Evolutionary conservation across 805 yeast genomes (phyloP).

Genomic region (Wickerhamomyces canadensis): DNA sequence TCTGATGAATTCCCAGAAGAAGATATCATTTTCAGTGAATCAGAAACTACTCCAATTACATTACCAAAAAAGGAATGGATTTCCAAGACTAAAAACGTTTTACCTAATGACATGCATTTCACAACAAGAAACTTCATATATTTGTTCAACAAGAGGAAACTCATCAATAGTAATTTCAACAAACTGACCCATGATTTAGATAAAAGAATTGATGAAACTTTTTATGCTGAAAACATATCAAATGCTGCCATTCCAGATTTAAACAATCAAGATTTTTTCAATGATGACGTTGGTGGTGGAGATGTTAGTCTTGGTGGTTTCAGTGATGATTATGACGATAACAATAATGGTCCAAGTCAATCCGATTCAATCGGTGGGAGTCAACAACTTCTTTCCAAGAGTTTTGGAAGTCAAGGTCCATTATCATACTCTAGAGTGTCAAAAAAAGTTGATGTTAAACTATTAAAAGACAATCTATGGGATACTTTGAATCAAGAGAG

Average conservation of each 20-base stretch:
- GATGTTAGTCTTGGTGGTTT: constrained; percentile 29
- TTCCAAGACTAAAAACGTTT: constrained; percentile 39
- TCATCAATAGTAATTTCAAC: constrained; percentile 32
- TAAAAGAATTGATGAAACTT: constrained; percentile 51
- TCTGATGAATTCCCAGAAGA: constrained; percentile 27
- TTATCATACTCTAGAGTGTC: constrained; percentile 66
- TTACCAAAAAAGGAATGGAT: constrained; percentile 38
- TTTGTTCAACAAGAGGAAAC: constrained; percentile 61
- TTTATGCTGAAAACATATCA: constrained; percentile 60
- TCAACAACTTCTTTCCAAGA: constrained; percentile 19
- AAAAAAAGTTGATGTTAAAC: constrained; percentile 71
- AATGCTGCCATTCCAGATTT: constrained; percentile 15
- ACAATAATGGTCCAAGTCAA: constrained; percentile 12
- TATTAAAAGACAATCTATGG: constrained; percentile 78
- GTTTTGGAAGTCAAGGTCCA: constrained; percentile 25
- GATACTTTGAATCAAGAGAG: constrained; percentile 34
- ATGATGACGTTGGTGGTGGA: constrained; percentile 26
- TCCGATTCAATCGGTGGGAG: constrained; percentile 10
- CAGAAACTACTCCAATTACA: constrained; percentile 25
- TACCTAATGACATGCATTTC: constrained; percentile 74
- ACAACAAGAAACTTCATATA: constrained; percentile 62
- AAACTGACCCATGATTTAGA: constrained; percentile 20
- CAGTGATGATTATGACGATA: constrained; percentile 26
- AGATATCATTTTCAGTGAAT: constrained; percentile 33
- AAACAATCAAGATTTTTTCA: constrained; percentile 36